A percentile compares a stretch with the other conserved stretches of the same genome.
Conservation (phyloP, 176 grass and related monocot genomes). For the Phragmites australis region DNA sequence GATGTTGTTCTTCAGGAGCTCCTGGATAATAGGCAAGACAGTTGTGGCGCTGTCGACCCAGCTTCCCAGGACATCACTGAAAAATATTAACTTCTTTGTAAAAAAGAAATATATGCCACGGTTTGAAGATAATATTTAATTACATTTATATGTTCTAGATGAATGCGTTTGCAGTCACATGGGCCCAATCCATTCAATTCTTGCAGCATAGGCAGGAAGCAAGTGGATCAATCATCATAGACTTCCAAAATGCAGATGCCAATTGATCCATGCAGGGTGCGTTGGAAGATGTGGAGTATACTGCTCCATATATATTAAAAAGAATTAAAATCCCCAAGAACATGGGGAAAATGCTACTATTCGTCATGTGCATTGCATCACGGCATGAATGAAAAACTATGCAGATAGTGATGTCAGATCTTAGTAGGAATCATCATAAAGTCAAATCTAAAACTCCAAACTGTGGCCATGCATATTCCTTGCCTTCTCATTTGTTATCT, state of each 20-base stretch:
- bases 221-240: constrained; percentile 33
- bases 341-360: not conserved
- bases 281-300: not conserved
- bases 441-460: not conserved
- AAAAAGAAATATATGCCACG: not conserved
- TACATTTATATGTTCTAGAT: not conserved
- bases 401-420: not conserved
- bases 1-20: constrained; percentile 53
- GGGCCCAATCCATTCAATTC: constrained; percentile 31
- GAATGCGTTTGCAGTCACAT: constrained; percentile 18
- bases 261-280: not conserved
- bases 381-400: not conserved
- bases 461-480: constrained; percentile 15
- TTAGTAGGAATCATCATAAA: not conserved
- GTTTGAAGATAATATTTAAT: not conserved
- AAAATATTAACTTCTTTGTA: not conserved
- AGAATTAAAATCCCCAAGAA: not conserved
- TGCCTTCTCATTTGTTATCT: constrained; percentile 6
- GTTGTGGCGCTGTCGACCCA: constrained; percentile 61
- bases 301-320: not conserved
- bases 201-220: constrained; percentile 22
- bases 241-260: not conserved
- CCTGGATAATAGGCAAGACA: constrained; percentile 58
- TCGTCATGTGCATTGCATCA: constrained; percentile 10
- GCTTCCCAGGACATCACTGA: constrained; percentile 45